phyloP scores from a whole-genome alignment of 1,139 yeast genomes.

The Kodamaea sp. region DNA sequence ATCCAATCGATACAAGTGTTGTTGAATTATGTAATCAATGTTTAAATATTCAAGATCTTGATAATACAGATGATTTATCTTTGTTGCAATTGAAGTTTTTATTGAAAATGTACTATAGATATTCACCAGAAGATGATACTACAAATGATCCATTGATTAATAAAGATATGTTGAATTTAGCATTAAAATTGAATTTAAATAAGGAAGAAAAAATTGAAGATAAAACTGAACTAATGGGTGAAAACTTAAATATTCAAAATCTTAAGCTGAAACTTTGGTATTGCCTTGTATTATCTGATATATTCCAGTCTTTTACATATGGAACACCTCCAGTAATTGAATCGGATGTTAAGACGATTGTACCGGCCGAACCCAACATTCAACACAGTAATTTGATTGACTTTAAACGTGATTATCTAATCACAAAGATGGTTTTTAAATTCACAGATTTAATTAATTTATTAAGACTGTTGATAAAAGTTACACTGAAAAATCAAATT shows the following conservation, averaged over 20 bases:
- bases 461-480: slow-evolving; percentile 3
- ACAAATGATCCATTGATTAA: slow-evolving; percentile 14
- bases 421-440: slow-evolving; percentile 5
- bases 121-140: slow-evolving; percentile 18
- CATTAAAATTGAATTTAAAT: slow-evolving; percentile 14
- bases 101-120: slow-evolving; percentile 12
- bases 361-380: slow-evolving; percentile 2
- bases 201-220: slow-evolving; percentile 12
- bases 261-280: slow-evolving; percentile 18
- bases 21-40: slow-evolving; percentile 27
- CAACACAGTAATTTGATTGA: slow-evolving; percentile 10
- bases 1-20: slow-evolving; percentile 31
- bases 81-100: slow-evolving; percentile 16
- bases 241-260: slow-evolving; percentile 12
- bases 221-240: too few relatives aligned
- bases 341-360: neutral
- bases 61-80: slow-evolving; percentile 4
- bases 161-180: slow-evolving; percentile 12
- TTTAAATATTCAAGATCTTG: slow-evolving; percentile 14
- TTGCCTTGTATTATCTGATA: slow-evolving; percentile 12
- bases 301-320: slow-evolving; percentile 12
- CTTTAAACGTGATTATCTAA: slow-evolving; percentile 8
- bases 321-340: slow-evolving; percentile 12
- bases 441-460: slow-evolving; percentile 2
- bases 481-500: slow-evolving; percentile 1